These are phyloP conservation scores for Pezicula carpinea DNA, from an alignment of 2,329 filamentous ascomycete genomes.

Conservation along the genomic window DNA sequence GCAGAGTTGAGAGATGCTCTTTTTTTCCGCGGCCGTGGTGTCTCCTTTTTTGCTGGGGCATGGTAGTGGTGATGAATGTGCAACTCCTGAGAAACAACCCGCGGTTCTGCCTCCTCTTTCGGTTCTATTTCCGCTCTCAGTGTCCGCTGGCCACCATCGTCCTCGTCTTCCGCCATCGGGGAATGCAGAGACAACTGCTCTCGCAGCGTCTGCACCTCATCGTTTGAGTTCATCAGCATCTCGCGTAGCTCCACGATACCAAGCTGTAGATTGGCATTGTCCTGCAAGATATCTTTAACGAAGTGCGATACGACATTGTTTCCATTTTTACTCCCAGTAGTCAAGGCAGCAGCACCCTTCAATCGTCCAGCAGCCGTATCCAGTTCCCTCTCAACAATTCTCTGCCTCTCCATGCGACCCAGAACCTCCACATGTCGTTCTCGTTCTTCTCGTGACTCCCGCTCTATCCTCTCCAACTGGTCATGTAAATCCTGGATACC, in stretches of 20 bases:
- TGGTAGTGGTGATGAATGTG: constrained; percentile 97
- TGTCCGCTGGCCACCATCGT: constrained; percentile 40
- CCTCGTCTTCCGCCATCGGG: constrained; percentile 43
- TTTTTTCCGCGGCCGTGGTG: constrained; percentile 66
- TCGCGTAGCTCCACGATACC: constrained; percentile 88
- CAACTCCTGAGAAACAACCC: constrained; percentile 61
- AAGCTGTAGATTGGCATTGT: constrained; percentile 90
- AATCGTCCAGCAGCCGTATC: constrained; percentile 74
- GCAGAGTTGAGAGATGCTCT: constrained; percentile 58
- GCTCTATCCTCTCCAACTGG: constrained; percentile 84
- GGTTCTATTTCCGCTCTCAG: constrained; percentile 68
- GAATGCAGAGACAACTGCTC: constrained; percentile 80
- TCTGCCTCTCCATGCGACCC: constrained; percentile 76
- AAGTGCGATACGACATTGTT: constrained; percentile 86
- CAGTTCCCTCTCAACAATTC: constrained; percentile 77
- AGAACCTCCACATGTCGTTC: constrained; percentile 79
- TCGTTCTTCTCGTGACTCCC: constrained; percentile 73
- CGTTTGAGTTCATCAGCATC: constrained; percentile 85
- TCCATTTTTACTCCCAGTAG: constrained; percentile 53
- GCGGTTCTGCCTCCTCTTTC: constrained; percentile 32
- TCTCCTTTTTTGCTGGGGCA: constrained; percentile 56
- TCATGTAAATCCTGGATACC: constrained; percentile 75
- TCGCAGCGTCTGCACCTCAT: constrained; percentile 83
- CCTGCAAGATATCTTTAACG: constrained; percentile 89
- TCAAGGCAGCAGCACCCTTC: constrained; percentile 64